Evolutionary conservation across 192 early-diverging fungal species (phyloP), one percentile per base, ranked within the genome.

Genomic region (Kickxella alabastrina): DNA sequence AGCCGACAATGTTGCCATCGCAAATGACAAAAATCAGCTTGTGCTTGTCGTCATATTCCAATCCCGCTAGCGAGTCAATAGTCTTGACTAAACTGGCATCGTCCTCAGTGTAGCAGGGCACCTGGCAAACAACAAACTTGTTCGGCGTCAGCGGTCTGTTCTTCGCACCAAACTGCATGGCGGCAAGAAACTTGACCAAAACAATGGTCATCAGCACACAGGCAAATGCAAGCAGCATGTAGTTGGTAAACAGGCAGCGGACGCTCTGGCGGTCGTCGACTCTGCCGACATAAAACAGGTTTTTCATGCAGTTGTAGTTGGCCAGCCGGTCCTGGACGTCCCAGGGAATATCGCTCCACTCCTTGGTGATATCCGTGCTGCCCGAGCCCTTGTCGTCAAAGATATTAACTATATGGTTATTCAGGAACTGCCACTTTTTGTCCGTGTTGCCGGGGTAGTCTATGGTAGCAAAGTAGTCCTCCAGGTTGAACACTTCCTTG

Each of bases 21-120:
- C 80, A 79, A 49, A 92, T 83, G 25, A 95, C 74, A 54, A 96
- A 89, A 3, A 96, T 58, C 10, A 96, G 66, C 70, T 93, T 95
- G 27, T 88, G 77, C 49, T 92, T 93, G 77, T 95, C 88, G 36
- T 92, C 88, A 39, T 92, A 94, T 6, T 77, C 66, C 18, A 95
- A 59, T 0, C 76, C 62, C 2, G 92, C 83, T 19, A 95, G 67
- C 7, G 87, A 87, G 43, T 93, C 86, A 39, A 95, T 85, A 3
- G 92, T 95, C 54, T 90, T 85, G 13, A 79, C 64, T 23, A 96
- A 68, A n/a, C 82, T 84, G 14, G 91, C 90, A 47, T 91, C 88
- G 38, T 83, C 89, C 76, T 96, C 93, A 0, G 93, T 94, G 64
- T 96, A 96, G 68, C 93, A 96, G 27, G 95, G 92, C 22, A 98